Evolutionary conservation across 2,329 filamentous ascomycete genomes (phyloP).

Genomic region (Beauveria rudraprayagi): DNA sequence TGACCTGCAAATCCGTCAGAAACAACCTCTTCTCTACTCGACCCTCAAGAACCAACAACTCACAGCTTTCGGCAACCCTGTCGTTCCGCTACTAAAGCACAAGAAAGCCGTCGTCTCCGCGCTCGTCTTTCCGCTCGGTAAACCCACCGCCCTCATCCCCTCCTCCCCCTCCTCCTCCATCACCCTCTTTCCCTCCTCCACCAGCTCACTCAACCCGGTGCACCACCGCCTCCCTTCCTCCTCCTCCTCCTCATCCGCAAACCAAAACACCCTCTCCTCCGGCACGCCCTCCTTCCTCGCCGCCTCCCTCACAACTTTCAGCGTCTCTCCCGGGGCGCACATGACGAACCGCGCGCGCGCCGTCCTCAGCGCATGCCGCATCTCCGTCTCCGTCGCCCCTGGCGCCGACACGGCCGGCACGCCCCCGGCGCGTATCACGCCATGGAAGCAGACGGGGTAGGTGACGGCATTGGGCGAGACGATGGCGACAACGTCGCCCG

Average conservation of each 20-base stretch:
- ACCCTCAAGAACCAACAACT: background rate
- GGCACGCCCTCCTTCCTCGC: background rate
- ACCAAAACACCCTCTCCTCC: background rate
- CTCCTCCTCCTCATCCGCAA: background rate
- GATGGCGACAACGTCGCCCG: constrained; percentile 1
- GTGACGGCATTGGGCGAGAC: constrained; percentile 3
- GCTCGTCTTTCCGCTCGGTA: constrained; percentile 7
- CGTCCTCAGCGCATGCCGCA: constrained; percentile 3
- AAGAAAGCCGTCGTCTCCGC: constrained; percentile 14
- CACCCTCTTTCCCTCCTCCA: background rate
- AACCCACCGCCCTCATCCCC: background rate
- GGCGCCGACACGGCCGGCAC: constrained; percentile 5
- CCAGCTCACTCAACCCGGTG: background rate
- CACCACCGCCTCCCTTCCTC: background rate
- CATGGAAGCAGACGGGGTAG: constrained; percentile 2
- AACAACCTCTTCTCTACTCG: background rate
- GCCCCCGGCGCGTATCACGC: constrained; percentile 8
- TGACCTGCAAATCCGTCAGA: constrained; percentile 7
- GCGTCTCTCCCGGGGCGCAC: background rate
- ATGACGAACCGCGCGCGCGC: background rate
- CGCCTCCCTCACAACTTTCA: background rate
- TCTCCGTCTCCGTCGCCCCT: background rate
- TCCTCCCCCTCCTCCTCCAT: background rate
- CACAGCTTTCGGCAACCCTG: constrained; percentile 17
- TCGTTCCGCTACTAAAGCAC: constrained; percentile 19